Conservation (phyloP, 495 filamentous ascomycete species). For the Aspergillus saccharolyticus region DNA sequence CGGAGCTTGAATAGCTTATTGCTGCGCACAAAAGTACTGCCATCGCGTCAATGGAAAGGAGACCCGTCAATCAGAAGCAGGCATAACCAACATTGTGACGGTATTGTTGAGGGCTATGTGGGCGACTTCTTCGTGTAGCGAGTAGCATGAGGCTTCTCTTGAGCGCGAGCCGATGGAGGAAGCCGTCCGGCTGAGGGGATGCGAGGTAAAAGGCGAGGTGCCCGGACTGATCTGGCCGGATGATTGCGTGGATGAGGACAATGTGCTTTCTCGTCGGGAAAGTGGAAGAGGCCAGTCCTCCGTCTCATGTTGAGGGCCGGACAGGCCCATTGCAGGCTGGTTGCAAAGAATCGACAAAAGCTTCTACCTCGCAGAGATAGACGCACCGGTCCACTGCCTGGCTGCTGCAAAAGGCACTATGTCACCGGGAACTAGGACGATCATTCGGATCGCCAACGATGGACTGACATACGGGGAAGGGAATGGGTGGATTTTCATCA, state of each 20-base stretch:
- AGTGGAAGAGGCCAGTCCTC: conserved; percentile 36
- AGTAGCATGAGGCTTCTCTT: conserved; percentile 30
- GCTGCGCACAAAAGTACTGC: conserved; percentile 38
- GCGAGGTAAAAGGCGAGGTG: conserved; percentile 20
- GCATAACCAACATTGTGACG: conserved; percentile 36
- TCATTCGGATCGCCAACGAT: conserved; percentile 20
- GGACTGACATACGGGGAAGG: conserved; percentile 16
- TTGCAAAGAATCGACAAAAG: background rate
- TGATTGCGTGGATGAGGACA: conserved; percentile 38
- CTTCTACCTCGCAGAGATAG: conserved; percentile 1
- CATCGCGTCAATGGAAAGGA: background rate
- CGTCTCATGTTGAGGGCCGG: conserved; percentile 20
- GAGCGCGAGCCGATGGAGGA: conserved; percentile 31
- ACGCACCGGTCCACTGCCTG: background rate
- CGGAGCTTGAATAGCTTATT: conserved; percentile 40
- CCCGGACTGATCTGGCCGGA: conserved; percentile 35
- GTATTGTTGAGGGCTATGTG: conserved; percentile 33
- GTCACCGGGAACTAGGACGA: conserved; percentile 10
- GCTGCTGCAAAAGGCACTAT: background rate
- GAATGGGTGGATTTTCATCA: conserved; percentile 4
- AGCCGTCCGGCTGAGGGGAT: conserved; percentile 25
- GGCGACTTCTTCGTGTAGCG: conserved; percentile 34
- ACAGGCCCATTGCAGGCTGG: conserved; percentile 25
- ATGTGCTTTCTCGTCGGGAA: conserved; percentile 31
- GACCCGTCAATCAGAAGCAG: background rate